These are phyloP conservation scores for Kwoniella botswanensis DNA, from an alignment of 768 basidiomycete genomes.

Conservation along the genomic window DNA sequence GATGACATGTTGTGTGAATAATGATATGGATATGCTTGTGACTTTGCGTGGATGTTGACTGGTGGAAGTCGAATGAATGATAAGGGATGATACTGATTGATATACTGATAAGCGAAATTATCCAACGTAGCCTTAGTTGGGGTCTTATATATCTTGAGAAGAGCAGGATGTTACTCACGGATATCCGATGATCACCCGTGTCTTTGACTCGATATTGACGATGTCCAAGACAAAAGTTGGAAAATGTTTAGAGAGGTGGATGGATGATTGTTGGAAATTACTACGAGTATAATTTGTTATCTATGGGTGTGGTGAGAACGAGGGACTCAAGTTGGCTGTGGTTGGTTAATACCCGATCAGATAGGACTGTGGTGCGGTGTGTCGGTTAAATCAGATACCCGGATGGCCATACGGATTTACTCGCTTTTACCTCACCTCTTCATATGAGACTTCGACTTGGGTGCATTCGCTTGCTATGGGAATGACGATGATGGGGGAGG, in stretches of 20 bases:
- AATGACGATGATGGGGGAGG: no score
- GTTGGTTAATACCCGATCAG: not conserved
- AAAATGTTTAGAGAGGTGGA: not conserved
- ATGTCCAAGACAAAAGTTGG: not conserved
- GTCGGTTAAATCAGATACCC: not conserved
- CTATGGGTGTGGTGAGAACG: not conserved
- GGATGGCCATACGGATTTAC: constrained; percentile 11
- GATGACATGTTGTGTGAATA: constrained; percentile 21
- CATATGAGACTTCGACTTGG: not conserved
- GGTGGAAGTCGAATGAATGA: not conserved
- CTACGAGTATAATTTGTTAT: not conserved
- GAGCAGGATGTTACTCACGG: not conserved
- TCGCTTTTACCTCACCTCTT: constrained; percentile 8
- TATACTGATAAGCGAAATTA: not conserved
- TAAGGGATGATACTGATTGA: not conserved
- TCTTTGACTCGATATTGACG: not conserved
- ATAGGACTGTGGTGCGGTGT: not conserved
- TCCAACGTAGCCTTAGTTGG: no score
- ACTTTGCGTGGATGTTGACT: not conserved
- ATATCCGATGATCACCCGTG: not conserved
- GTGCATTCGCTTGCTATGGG: no score
- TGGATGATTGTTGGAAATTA: not conserved
- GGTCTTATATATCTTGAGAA: not conserved
- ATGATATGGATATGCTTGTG: not conserved
- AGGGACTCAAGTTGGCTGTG: not conserved